These are phyloP conservation scores for Termitomyces sp. DNA, from an alignment of 768 basidiomycete genomes.

Conservation along the genomic window DNA sequence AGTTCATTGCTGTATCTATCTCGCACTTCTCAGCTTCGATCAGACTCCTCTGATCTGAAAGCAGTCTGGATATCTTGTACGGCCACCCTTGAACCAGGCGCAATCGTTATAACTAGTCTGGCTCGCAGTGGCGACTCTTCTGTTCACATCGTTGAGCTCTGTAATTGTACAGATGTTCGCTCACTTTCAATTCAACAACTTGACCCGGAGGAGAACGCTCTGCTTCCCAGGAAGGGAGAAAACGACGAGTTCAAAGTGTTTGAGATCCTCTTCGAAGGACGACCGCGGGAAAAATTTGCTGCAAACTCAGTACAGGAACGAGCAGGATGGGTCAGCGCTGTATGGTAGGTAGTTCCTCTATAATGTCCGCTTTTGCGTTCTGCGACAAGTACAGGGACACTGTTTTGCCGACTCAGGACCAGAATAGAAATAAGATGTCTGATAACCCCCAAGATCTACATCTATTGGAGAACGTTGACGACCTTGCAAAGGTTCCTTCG, in stretches of 20 bases:
- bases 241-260: conserved; percentile 48
- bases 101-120: conserved; percentile 44
- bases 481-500: background rate
- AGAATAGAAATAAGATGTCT: background rate
- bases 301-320: conserved; percentile 54
- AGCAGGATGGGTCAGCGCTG: conserved; percentile 68
- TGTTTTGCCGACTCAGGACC: conserved; percentile 35
- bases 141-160: conserved; percentile 39
- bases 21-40: conserved; percentile 12
- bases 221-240: conserved; percentile 31
- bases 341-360: conserved; percentile 45
- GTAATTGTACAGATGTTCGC: conserved; percentile 56
- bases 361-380: background rate
- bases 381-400: conserved; percentile 42
- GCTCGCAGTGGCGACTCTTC: conserved; percentile 30
- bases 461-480: background rate
- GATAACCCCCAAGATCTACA: background rate
- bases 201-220: conserved; percentile 33
- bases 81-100: conserved; percentile 23
- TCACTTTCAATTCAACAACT: conserved; percentile 44
- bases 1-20: conserved; percentile 49
- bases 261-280: conserved; percentile 55
- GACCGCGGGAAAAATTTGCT: conserved; percentile 54
- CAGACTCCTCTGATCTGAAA: conserved; percentile 16
- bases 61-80: conserved; percentile 48